Conservation (phyloP, 129 eudicot species). For the Arctium minus region DNA sequence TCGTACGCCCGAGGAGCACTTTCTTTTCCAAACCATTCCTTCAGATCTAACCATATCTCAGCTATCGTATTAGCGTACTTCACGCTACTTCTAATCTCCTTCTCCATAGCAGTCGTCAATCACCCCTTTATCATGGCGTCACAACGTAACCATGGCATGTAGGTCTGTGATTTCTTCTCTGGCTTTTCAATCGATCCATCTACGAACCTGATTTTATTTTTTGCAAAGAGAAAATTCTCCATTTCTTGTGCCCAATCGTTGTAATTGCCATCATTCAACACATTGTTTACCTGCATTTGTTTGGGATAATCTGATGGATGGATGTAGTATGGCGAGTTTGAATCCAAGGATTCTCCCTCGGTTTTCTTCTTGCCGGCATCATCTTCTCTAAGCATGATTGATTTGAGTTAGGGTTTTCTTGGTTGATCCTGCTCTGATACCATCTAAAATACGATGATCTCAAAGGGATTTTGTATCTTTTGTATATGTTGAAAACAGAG, state of each 20-base stretch:
- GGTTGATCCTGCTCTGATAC: too few relatives aligned
- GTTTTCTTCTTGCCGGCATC: too few relatives aligned
- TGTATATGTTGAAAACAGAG: too few relatives aligned
- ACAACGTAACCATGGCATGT: not conserved
- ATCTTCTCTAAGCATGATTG: too few relatives aligned
- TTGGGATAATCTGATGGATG: not conserved
- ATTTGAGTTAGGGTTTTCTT: too few relatives aligned
- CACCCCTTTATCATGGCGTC: not conserved
- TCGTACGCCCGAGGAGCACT: too few relatives aligned
- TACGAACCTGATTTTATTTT: not conserved
- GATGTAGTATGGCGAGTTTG: not conserved
- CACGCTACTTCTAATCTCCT: not conserved
- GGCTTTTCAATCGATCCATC: not conserved
- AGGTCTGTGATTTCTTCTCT: not conserved
- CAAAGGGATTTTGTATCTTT: too few relatives aligned
- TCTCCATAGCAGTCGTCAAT: not conserved
- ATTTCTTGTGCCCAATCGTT: not conserved
- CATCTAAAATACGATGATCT: too few relatives aligned
- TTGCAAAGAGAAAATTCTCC: not conserved
- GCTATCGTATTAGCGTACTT: not conserved
- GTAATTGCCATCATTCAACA: not conserved
- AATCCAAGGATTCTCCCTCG: too few relatives aligned
- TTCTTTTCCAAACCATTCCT: too few relatives aligned
- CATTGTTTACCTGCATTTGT: not conserved
- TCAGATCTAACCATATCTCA: not conserved